phyloP scores from a whole-genome alignment of 2,329 filamentous ascomycete species.

The Hypoxylon sp. region DNA sequence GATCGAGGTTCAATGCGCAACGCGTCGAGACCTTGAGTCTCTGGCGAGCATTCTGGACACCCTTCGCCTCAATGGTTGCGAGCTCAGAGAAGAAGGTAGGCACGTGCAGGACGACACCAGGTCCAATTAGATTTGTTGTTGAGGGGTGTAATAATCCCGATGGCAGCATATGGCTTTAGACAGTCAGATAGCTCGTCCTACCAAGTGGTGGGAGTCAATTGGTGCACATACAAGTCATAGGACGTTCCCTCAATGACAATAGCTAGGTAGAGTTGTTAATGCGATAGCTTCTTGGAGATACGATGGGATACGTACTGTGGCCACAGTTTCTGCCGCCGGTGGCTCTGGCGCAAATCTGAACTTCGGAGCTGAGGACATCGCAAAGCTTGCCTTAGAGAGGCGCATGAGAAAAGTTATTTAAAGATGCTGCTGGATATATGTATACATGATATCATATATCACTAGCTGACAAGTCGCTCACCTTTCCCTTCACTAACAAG shows the following conservation, averaged over 20 bases:
- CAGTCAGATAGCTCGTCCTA: slow-evolving; percentile 4
- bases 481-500: slow-evolving; percentile 40
- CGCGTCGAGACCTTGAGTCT: slow-evolving; percentile 75
- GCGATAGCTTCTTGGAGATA: not conserved
- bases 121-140: slow-evolving; percentile 81
- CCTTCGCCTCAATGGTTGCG: slow-evolving; percentile 71
- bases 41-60: slow-evolving; percentile 67
- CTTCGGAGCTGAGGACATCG: slow-evolving; percentile 39
- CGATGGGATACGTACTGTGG: slow-evolving; percentile 29
- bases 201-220: not conserved
- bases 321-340: slow-evolving; percentile 39
- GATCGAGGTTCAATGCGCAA: slow-evolving; percentile 73
- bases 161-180: slow-evolving; percentile 68
- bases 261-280: slow-evolving; percentile 18
- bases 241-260: slow-evolving; percentile 31
- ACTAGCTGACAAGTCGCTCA: slow-evolving; percentile 21
- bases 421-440: slow-evolving; percentile 2
- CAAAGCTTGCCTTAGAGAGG: slow-evolving; percentile 35
- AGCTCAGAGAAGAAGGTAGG: slow-evolving; percentile 78
- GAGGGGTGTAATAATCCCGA: slow-evolving; percentile 80
- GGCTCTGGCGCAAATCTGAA: slow-evolving; percentile 39
- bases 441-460: slow-evolving; percentile 8
- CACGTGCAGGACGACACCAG: slow-evolving; percentile 65
- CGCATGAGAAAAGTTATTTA: slow-evolving; percentile 19
- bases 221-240: slow-evolving; percentile 36